A percentile compares a stretch with the other conserved stretches of the same genome.
phyloP scores from a whole-genome alignment of 2,329 filamentous ascomycete genomes.

The Fusarium subglutinans region DNA sequence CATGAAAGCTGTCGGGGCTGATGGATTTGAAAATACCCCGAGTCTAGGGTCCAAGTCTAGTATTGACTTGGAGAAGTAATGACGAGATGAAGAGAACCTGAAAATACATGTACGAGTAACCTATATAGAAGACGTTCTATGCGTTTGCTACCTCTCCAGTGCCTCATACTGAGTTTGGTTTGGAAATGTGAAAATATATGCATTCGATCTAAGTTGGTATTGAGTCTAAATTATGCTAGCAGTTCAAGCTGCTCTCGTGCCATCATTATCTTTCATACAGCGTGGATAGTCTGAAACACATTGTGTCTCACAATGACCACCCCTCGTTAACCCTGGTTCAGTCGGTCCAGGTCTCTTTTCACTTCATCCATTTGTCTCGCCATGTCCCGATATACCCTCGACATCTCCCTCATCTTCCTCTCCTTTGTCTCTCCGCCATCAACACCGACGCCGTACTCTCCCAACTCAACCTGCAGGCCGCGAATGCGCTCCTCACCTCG shows the following conservation, averaged over 20 bases:
- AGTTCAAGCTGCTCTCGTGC: background rate
- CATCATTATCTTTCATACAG: background rate
- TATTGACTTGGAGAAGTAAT: slow-evolving; percentile 15
- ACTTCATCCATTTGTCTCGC: slow-evolving; percentile 60
- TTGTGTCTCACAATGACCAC: background rate
- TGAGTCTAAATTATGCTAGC: background rate
- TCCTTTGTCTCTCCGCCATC: slow-evolving; percentile 54
- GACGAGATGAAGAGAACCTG: slow-evolving; percentile 33
- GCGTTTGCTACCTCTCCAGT: slow-evolving; percentile 1
- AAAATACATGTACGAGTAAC: slow-evolving; percentile 40
- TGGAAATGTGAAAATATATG: background rate
- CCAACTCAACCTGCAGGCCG: slow-evolving; percentile 55
- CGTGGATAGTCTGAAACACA: background rate
- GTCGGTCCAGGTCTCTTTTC: slow-evolving; percentile 55
- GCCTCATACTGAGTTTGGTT: background rate
- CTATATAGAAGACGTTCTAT: slow-evolving; percentile 21
- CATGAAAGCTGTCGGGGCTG: slow-evolving; percentile 27
- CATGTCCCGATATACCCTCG: slow-evolving; percentile 61
- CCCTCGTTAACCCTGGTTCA: slow-evolving; percentile 41
- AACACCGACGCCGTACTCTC: slow-evolving; percentile 59
- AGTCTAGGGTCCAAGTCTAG: slow-evolving; percentile 33
- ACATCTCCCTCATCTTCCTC: slow-evolving; percentile 63
- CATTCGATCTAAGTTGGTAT: background rate
- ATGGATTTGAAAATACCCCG: slow-evolving; percentile 39
- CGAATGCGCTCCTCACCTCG: slow-evolving; percentile 56